Base-by-base conservation (phyloP, 345 rosid species). In the Hypericum perforatum region DNA sequence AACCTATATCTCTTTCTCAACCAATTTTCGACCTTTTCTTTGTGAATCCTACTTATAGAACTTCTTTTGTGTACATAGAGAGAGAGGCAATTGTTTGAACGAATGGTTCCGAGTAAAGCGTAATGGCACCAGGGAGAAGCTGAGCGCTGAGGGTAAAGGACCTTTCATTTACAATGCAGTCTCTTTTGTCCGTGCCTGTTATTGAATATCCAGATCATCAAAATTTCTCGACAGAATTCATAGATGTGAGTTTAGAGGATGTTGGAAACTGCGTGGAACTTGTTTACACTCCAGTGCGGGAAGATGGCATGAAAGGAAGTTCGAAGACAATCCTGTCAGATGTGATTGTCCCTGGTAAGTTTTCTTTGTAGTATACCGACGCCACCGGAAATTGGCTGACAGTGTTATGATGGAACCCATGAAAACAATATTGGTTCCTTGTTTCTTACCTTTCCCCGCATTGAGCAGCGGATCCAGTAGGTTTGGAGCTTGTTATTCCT, bases 81-180 rank as follows among this genome's bases (percentile, higher is more conserved):
- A 79, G 63, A 82, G 63, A 63, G 98, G 96, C 64, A 66, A 73
- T 48, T 91, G 98, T 75, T 58, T 64, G 50, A 57, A 75, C 71
- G 82, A 91, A 72, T 91, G 98, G 98, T 72, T 77, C 69, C 80
- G 98, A 72, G 75, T 91, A 63, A 80, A 72, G 72, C 66, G 63
- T 41, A 73, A 76, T 67, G 94, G 83, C 54, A 53, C 66, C 49
- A 85, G 72, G 74, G 95, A 91, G 75, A 70, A 63, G 65, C 44
- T 78, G 63, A 70, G 83, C 66, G 64, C 51, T 56, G 84, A 82
- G 61, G 96, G 96, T 87, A 70, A 22, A 66, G 72, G 60, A 64
- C 47, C 41, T 42, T 40, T 45, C 11, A 10, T 45, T 49, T 55
- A 22, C 32, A 22, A 22, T 22, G 32, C 32, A 22, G 32, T 22